Evolutionary conservation across 345 rosid species (phyloP).

Genomic region (Ceriops tagal): DNA sequence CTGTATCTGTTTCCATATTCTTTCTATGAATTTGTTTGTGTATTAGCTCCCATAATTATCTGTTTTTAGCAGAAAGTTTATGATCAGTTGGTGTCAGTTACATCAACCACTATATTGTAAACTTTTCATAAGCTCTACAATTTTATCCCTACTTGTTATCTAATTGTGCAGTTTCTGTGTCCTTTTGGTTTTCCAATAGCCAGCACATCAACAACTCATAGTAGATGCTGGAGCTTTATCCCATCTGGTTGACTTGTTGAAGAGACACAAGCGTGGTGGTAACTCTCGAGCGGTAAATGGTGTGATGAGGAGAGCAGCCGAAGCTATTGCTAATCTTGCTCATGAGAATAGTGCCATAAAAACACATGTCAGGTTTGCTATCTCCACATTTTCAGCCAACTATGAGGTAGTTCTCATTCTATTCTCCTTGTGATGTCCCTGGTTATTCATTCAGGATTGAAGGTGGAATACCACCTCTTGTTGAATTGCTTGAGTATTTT

Average conservation of each 20-base stretch:
- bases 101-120: neutral
- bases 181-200: conserved; percentile 33
- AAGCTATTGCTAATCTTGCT: conserved; percentile 66
- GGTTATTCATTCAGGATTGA: conserved; percentile 40
- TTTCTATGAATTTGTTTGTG: no score
- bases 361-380: conserved; percentile 51
- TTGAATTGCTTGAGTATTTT: conserved; percentile 49
- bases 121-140: neutral
- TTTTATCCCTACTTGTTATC: neutral
- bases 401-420: neutral
- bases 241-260: conserved; percentile 51
- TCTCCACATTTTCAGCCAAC: neutral
- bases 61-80: no score
- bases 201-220: conserved; percentile 63
- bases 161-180: neutral
- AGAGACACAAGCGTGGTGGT: conserved; percentile 30
- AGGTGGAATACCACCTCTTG: conserved; percentile 73
- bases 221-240: conserved; percentile 69
- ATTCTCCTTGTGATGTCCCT: conserved; percentile 9
- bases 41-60: no score
- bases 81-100: no score
- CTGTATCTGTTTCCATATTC: no score
- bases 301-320: conserved; percentile 70
- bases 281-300: conserved; percentile 29
- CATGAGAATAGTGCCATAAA: conserved; percentile 68